Percentiles rank a stretch among this genome's conserved stretches.
These are phyloP conservation scores for Clausena lansium DNA, from an alignment of 345 rosid species.

Conservation along the genomic window DNA sequence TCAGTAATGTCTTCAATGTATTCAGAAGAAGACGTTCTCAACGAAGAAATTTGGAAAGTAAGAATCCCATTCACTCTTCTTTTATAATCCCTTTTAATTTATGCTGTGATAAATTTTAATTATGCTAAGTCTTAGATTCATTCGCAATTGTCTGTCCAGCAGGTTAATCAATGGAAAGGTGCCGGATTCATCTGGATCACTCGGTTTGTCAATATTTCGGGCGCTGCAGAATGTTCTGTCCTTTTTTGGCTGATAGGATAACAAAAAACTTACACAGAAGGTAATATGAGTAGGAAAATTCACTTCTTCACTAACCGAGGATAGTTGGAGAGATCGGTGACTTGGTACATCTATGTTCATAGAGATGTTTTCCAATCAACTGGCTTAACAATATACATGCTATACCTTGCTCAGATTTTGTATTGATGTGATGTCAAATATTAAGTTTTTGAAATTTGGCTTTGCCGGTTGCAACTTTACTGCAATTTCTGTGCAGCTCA, in stretches of 20 bases:
- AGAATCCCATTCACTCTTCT: not conserved
- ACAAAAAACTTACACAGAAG: not conserved
- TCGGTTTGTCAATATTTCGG: not conserved
- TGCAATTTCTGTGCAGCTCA: too few relatives aligned
- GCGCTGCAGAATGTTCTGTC: not conserved
- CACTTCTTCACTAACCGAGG: not conserved
- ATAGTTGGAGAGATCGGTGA: not conserved
- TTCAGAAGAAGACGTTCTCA: slow-evolving; percentile 8
- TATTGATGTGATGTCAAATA: not conserved
- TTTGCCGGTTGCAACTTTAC: too few relatives aligned
- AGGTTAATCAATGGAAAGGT: not conserved
- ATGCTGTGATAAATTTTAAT: not conserved
- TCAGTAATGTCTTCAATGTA: slow-evolving; percentile 26
- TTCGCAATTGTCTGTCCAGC: not conserved
- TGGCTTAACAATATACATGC: not conserved
- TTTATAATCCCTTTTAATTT: not conserved
- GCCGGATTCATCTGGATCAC: not conserved
- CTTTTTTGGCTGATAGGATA: not conserved
- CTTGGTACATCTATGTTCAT: not conserved
- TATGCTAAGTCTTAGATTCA: not conserved
- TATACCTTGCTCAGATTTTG: not conserved
- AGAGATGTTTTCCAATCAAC: not conserved
- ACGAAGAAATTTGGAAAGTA: slow-evolving; percentile 14
- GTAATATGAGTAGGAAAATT: not conserved
- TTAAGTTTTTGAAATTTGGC: too few relatives aligned